Base-by-base conservation (phyloP, 129 eudicot genomes). In the Mikania micrantha region DNA sequence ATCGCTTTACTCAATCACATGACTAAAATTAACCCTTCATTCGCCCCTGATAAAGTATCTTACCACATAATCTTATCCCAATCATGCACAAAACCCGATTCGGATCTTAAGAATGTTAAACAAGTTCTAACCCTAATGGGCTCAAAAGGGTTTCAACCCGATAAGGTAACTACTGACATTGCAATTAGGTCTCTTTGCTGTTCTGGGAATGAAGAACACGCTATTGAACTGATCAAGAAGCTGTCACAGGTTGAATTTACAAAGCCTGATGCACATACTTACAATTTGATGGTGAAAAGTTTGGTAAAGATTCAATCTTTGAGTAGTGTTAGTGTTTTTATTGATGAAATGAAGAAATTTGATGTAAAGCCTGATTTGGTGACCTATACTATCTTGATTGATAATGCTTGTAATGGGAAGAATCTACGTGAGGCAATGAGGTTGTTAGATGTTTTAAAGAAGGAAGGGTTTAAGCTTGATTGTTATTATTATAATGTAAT, bases 391-490 rank as follows among this genome's bases (percentile, higher is more conserved):
- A 94, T 89, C 31, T 58, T 94, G 85, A 89, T 94, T 63, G 97
- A 94, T 74, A 89, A 94, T 78, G 99, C 89, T 9, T 94, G 99
- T 60, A 89, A 94, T 45, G 60, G 80, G 58, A 88, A 86, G 83
- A 88, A 93, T 71, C 64, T 93, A 4, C 72, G 95, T 0, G 99
- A 94, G 82, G 99, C 99, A 4, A 87, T 80, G 41, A 66, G 93
- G 64, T 81, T 94, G 29, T 70, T 93, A 24, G 81, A 70, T 17
- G 82, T 89, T 67, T 70, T 93, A 61, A 76, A 78, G 20, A 80
- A 73, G 41, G 89, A 82, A 58, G 96, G 99, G 31, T 89, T 73
- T 66, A 86, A 89, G 83, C 99, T 95, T 3, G 99, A 93, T 84
- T 74, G 83, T 62, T 93, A 93, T 62, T 78, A 89, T 38, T 93